A percentile compares a stretch with the other conserved stretches of the same genome.
These are phyloP conservation scores for Pichia sp. DNA, from an alignment of 1,139 yeast species.

Conservation along the genomic window DNA sequence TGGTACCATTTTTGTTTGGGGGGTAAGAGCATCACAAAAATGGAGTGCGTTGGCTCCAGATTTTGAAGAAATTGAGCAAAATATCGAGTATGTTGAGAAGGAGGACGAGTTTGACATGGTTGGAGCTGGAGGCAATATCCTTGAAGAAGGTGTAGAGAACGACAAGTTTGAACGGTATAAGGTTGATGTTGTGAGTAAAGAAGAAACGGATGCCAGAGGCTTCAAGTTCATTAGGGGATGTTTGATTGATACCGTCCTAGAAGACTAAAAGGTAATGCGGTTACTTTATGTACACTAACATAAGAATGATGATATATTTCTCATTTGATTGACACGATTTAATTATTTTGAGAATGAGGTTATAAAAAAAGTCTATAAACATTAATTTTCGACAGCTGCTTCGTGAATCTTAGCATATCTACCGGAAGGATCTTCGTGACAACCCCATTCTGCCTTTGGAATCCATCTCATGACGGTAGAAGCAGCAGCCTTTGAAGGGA, in stretches of 20 bases:
- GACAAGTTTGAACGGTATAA: slow-evolving; percentile 9
- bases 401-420: slow-evolving; percentile 92
- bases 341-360: not conserved
- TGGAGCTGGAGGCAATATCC: slow-evolving; percentile 59
- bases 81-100: slow-evolving; percentile 78
- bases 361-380: not conserved
- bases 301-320: not conserved
- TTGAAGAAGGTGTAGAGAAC: slow-evolving; percentile 59
- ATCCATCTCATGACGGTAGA: slow-evolving; percentile 98
- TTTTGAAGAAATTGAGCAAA: slow-evolving; percentile 90
- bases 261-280: not conserved
- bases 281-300: not conserved
- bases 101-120: slow-evolving; percentile 91
- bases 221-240: slow-evolving; percentile 40
- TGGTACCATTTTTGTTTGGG: slow-evolving; percentile 82
- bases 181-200: slow-evolving; percentile 66
- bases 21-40: slow-evolving; percentile 77
- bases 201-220: slow-evolving; percentile 67
- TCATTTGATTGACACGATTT: not conserved
- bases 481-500: slow-evolving; percentile 90
- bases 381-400: slow-evolving; percentile 41
- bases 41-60: slow-evolving; percentile 99
- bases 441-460: slow-evolving; percentile 99
- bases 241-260: slow-evolving; percentile 34
- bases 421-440: slow-evolving; percentile 97